A percentile compares a stretch with the other conserved stretches of the same genome.
Evolutionary conservation across 2,329 filamentous ascomycete genomes (phyloP).

Genomic region (Cladophialophora carrionii): DNA sequence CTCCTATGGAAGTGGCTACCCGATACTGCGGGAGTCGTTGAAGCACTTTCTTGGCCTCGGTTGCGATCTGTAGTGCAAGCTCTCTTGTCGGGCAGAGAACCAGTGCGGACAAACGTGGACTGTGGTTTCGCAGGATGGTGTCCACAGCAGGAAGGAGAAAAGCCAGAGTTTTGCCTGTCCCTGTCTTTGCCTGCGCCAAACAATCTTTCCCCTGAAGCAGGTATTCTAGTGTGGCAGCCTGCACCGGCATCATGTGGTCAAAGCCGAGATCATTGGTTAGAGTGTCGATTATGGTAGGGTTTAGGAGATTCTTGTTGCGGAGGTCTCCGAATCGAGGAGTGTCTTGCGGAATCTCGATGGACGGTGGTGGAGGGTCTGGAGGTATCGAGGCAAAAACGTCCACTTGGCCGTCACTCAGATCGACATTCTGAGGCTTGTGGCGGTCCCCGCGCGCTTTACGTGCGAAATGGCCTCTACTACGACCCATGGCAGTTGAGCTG

Average conservation of each 20-base stretch:
- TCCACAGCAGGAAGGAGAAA: slow-evolving; percentile 88
- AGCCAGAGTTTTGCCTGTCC: slow-evolving; percentile 93
- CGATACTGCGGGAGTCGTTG: slow-evolving; percentile 87
- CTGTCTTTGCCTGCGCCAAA: slow-evolving; percentile 92
- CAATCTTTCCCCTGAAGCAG: slow-evolving; percentile 48
- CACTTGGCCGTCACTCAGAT: not conserved
- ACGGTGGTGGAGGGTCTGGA: slow-evolving; percentile 11
- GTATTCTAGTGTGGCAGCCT: slow-evolving; percentile 26
- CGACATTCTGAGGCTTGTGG: not conserved
- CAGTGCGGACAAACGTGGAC: slow-evolving; percentile 64
- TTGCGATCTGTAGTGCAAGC: slow-evolving; percentile 84
- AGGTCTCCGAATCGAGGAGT: slow-evolving; percentile 28
- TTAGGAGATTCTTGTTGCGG: slow-evolving; percentile 19
- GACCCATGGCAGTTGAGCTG: not conserved
- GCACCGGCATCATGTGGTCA: slow-evolving; percentile 27
- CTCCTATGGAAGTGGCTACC: slow-evolving; percentile 60
- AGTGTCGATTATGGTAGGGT: slow-evolving; percentile 24
- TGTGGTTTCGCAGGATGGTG: slow-evolving; percentile 70
- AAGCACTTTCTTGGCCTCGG: slow-evolving; percentile 41
- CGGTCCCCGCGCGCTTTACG: not conserved
- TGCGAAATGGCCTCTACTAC: not conserved
- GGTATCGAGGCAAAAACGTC: not conserved
- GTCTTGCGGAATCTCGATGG: slow-evolving; percentile 23
- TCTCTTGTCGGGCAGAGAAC: slow-evolving; percentile 96
- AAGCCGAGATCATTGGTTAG: slow-evolving; percentile 28